Conservation (phyloP, 495 filamentous ascomycete genomes). For the Penicillium paradoxum region DNA sequence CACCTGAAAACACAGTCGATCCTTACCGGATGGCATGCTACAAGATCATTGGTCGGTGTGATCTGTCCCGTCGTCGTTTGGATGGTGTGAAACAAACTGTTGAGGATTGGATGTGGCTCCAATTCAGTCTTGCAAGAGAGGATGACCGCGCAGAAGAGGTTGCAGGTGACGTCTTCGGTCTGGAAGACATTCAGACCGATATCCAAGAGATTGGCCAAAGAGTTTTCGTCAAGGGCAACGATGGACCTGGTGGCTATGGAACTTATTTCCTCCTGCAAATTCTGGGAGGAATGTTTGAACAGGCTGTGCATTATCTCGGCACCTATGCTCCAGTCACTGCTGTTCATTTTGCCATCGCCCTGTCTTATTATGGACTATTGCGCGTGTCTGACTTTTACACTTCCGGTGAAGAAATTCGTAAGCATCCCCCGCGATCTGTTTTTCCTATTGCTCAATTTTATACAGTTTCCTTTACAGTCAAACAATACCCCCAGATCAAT, state of each 20-base stretch:
- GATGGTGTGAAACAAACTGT: slow-evolving; percentile 76
- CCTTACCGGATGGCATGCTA: slow-evolving; percentile 97
- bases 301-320: slow-evolving; percentile 85
- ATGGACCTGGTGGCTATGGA: slow-evolving; percentile 71
- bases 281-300: slow-evolving; percentile 90
- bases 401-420: slow-evolving; percentile 67
- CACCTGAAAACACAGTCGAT: slow-evolving; percentile 81
- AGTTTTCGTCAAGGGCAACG: slow-evolving; percentile 71
- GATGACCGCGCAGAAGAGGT: slow-evolving; percentile 75
- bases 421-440: slow-evolving; percentile 22
- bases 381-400: slow-evolving; percentile 70
- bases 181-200: slow-evolving; percentile 78
- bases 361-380: slow-evolving; percentile 87
- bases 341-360: slow-evolving; percentile 87
- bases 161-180: slow-evolving; percentile 81
- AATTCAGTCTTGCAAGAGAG: slow-evolving; percentile 87
- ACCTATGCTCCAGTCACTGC: slow-evolving; percentile 84
- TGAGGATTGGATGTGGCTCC: slow-evolving; percentile 96
- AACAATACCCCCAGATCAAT: slow-evolving; percentile 80
- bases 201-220: slow-evolving; percentile 83
- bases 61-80: slow-evolving; percentile 71
- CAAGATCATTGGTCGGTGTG: slow-evolving; percentile 94
- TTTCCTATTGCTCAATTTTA: slow-evolving; percentile 26
- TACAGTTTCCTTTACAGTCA: slow-evolving; percentile 63
- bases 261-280: slow-evolving; percentile 91